Evolutionary conservation across 78 protist species (phyloP).

Genomic region (Guillardia theta): DNA sequence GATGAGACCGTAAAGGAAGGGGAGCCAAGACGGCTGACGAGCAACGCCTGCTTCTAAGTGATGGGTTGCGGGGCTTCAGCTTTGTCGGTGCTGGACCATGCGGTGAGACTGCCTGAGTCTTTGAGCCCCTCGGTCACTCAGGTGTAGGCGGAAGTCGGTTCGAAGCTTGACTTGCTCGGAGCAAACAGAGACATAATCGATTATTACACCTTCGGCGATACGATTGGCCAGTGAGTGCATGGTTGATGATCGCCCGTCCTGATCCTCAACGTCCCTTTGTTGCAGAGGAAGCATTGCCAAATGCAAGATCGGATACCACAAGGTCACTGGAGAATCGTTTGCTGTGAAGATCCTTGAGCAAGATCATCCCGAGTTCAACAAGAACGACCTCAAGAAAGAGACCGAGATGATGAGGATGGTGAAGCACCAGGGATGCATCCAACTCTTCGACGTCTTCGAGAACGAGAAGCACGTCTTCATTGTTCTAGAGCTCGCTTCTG

Average conservation of each 20-base stretch:
- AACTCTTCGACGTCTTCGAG: background rate
- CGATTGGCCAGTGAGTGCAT: background rate
- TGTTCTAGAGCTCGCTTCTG: background rate
- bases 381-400: background rate
- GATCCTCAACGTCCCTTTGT: background rate
- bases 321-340: background rate
- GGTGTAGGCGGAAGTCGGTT: too few species aligned
- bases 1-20: too few species aligned
- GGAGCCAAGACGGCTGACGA: too few species aligned
- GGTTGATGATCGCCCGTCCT: background rate
- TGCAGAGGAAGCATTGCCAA: background rate
- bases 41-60: too few species aligned
- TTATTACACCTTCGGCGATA: background rate
- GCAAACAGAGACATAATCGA: background rate
- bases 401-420: background rate
- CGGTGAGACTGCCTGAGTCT: too few species aligned
- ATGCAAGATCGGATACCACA: background rate
- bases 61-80: too few species aligned
- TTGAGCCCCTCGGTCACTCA: too few species aligned
- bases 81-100: too few species aligned
- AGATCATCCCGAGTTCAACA: background rate
- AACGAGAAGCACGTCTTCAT: background rate
- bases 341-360: background rate
- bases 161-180: too few species aligned
- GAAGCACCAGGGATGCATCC: background rate